Percentiles rank a stretch among this genome's conserved stretches.
These are phyloP conservation scores for Neoarthrinium moseri DNA, from an alignment of 2,329 filamentous ascomycete species.

Conservation along the genomic window DNA sequence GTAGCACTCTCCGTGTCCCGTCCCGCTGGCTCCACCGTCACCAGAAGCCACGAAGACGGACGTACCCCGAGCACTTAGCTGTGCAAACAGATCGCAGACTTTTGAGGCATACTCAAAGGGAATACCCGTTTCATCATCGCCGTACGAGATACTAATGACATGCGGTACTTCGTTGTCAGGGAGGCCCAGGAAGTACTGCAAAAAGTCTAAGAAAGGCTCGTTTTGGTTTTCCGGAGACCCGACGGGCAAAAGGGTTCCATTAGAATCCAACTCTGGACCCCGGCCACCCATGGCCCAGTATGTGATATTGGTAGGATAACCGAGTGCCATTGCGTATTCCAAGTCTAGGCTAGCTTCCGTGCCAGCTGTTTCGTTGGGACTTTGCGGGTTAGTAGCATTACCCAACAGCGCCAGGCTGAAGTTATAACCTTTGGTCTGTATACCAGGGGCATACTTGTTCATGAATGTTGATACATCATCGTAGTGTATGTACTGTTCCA, in stretches of 20 bases:
- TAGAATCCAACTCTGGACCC: conserved; percentile 36
- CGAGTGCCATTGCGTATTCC: conserved; percentile 45
- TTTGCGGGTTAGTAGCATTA: conserved; percentile 42
- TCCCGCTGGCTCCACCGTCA: conserved; percentile 51
- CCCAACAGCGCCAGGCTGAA: conserved; percentile 40
- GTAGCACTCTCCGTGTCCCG: conserved; percentile 45
- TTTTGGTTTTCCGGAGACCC: conserved; percentile 49
- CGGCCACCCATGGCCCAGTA: conserved; percentile 46
- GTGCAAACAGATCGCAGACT: conserved; percentile 60
- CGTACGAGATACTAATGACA: conserved; percentile 63
- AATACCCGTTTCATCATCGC: conserved; percentile 62
- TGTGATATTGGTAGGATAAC: conserved; percentile 40
- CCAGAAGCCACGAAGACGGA: conserved; percentile 61
- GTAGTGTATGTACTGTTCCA: conserved; percentile 46
- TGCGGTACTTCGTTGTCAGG: conserved; percentile 53
- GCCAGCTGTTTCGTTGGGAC: conserved; percentile 31
- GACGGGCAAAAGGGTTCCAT: conserved; percentile 36
- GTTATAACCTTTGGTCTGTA: conserved; percentile 35
- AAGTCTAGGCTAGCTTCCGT: conserved; percentile 48
- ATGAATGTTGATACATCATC: conserved; percentile 40
- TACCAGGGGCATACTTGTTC: conserved; percentile 30
- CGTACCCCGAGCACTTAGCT: conserved; percentile 62
- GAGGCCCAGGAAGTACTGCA: conserved; percentile 55
- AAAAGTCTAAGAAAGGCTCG: conserved; percentile 65
- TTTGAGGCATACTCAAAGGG: conserved; percentile 54